Percentiles rank a stretch among this genome's conserved stretches.
Conservation (phyloP, 352 stramenopile genomes). For the Phytopythium oedochilum region DNA sequence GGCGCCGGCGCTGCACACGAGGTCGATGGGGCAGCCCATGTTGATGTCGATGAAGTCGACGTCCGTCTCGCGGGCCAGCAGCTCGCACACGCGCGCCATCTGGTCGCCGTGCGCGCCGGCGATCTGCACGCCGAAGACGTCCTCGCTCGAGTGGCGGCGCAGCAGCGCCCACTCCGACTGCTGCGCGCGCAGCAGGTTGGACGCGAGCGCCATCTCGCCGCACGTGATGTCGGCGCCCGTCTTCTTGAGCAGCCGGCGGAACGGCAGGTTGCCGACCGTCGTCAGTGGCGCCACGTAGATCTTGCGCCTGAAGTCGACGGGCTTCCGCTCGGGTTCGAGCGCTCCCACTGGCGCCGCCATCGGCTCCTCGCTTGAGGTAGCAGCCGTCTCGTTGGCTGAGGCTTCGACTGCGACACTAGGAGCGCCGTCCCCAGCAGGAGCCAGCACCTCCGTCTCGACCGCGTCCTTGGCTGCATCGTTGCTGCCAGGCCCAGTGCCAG, state of each 20-base stretch:
- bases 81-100: constrained; percentile 90
- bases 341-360: constrained; percentile 29
- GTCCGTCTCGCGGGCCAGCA: constrained; percentile 91
- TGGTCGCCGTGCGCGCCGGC: constrained; percentile 91
- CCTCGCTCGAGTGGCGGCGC: constrained; percentile 94
- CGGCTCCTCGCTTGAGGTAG: neutral
- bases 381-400: neutral
- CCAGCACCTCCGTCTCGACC: too few relatives aligned
- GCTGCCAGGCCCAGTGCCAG: too few relatives aligned
- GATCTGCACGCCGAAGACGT: constrained; percentile 98
- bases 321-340: constrained; percentile 76
- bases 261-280: constrained; percentile 99
- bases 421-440: neutral
- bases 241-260: constrained; percentile 96
- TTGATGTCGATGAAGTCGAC: constrained; percentile 99
- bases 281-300: constrained; percentile 99
- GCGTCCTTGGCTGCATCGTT: too few relatives aligned
- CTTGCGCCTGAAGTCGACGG: constrained; percentile 96
- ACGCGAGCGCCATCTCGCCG: constrained; percentile 97
- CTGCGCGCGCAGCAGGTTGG: constrained; percentile 93
- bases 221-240: constrained; percentile 99
- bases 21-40: constrained; percentile 98
- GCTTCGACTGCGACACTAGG: constrained; percentile 1
- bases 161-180: constrained; percentile 97
- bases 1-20: constrained; percentile 84